Evolutionary conservation across 2,329 filamentous ascomycete species (phyloP).

Genomic region (Didymella lethalis): DNA sequence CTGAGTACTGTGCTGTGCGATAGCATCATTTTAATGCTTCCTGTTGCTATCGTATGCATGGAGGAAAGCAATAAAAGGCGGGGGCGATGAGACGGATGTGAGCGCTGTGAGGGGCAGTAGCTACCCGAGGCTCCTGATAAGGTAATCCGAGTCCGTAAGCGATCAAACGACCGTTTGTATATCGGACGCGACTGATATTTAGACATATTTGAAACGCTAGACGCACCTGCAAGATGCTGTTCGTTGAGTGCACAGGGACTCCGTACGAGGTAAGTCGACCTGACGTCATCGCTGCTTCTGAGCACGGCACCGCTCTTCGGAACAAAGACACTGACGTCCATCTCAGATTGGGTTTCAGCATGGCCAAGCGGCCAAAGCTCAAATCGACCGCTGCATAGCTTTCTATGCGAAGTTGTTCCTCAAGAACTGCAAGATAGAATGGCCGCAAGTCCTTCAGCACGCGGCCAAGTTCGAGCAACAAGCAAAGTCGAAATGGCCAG

Average conservation of each 20-base stretch:
- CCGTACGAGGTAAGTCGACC: slow-evolving; percentile 51
- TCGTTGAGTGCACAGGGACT: slow-evolving; percentile 53
- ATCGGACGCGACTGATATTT: no score
- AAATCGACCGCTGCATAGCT: slow-evolving; percentile 55
- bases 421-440: slow-evolving; percentile 56
- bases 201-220: no score
- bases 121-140: slow-evolving; percentile 3
- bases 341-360: slow-evolving; percentile 60
- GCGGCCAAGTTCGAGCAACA: slow-evolving; percentile 59
- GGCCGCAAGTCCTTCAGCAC: slow-evolving; percentile 55
- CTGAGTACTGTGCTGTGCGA: background rate
- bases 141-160: background rate
- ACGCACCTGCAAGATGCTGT: slow-evolving; percentile 43
- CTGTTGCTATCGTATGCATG: background rate
- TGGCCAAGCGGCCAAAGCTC: slow-evolving; percentile 50
- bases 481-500: slow-evolving; percentile 54
- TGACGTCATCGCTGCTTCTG: slow-evolving; percentile 27
- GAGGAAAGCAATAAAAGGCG: slow-evolving; percentile 15
- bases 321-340: background rate
- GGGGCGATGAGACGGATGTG: slow-evolving; percentile 28
- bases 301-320: background rate
- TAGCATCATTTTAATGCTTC: background rate
- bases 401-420: slow-evolving; percentile 60
- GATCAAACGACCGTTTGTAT: background rate
- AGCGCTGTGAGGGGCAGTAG: slow-evolving; percentile 28